Conservation (phyloP, 225 moss, liverwort and hornwort genomes). For the Bryoerythrophyllum caledonicum region DNA sequence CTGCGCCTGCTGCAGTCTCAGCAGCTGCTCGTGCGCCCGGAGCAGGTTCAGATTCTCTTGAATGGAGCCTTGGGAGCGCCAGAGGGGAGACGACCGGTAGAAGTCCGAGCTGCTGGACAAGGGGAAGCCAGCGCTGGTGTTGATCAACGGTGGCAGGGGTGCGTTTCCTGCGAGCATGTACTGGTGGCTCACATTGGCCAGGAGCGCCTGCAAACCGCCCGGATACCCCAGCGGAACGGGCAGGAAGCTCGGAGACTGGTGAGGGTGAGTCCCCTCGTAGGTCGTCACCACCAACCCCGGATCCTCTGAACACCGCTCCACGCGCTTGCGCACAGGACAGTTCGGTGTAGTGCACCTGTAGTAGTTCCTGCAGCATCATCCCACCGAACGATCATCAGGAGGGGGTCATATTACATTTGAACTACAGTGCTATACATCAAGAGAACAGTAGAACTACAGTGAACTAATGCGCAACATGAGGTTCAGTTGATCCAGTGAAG, state of each 20-base stretch:
- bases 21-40: conserved; percentile 30
- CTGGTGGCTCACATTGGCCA: conserved; percentile 32
- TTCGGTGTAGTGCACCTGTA: conserved; percentile 45
- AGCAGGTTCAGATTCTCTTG: conserved; percentile 29
- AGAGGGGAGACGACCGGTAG: neutral
- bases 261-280: conserved; percentile 53
- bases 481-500: no score
- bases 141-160: conserved; percentile 6
- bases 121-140: neutral
- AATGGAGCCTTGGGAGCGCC: conserved; percentile 3
- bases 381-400: neutral
- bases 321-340: conserved; percentile 55
- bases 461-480: neutral
- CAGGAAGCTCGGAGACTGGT: conserved; percentile 37
- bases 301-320: conserved; percentile 50
- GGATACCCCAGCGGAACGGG: conserved; percentile 23
- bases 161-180: conserved; percentile 25
- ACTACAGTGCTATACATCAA: neutral
- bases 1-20: conserved; percentile 24
- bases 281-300: conserved; percentile 47
- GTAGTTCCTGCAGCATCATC: conserved; percentile 43
- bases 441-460: neutral
- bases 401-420: neutral
- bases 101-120: conserved; percentile 1
- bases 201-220: conserved; percentile 27